Evolutionary conservation across 2,329 filamentous ascomycete genomes (phyloP).

Genomic region (Chaetomium sp.): DNA sequence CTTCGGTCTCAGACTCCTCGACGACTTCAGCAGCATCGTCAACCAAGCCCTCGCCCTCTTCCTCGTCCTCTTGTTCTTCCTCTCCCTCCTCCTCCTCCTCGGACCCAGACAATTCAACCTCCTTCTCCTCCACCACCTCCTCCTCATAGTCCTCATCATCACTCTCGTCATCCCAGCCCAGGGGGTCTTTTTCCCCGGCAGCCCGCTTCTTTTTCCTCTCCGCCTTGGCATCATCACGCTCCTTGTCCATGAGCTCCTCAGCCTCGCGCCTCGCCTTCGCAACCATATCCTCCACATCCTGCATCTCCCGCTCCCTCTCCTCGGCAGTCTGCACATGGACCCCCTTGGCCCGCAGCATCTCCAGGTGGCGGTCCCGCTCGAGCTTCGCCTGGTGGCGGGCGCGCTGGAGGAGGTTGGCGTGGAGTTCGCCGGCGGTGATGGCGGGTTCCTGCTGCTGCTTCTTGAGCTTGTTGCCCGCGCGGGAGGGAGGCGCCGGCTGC

Average conservation of each 20-base stretch:
- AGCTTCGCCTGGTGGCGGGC: conserved; percentile 78
- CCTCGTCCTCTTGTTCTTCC: conserved; percentile 38
- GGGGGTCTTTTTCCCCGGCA: conserved; percentile 51
- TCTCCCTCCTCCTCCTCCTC: conserved; percentile 36
- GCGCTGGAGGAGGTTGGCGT: conserved; percentile 66
- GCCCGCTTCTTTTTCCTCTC: conserved; percentile 51
- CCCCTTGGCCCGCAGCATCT: conserved; percentile 76
- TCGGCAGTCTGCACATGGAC: conserved; percentile 81
- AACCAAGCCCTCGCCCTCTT: conserved; percentile 37
- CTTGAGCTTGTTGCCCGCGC: conserved; percentile 44
- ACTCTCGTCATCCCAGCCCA: conserved; percentile 58
- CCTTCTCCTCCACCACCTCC: conserved; percentile 41
- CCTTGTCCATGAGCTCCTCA: conserved; percentile 73
- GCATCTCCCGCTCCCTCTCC: conserved; percentile 79
- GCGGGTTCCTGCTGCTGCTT: conserved; percentile 40
- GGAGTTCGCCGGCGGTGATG: conserved; percentile 71
- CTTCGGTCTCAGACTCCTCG: conserved; percentile 39
- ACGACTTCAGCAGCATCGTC: conserved; percentile 34
- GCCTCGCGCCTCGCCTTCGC: conserved; percentile 82
- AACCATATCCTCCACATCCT: conserved; percentile 84
- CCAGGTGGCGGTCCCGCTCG: conserved; percentile 76
- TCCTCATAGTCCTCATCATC: conserved; percentile 51
- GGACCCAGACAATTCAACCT: conserved; percentile 12
- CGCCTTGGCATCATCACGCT: conserved; percentile 73
- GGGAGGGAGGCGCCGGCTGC: conserved; percentile 42